Evolutionary conservation across 2,329 filamentous ascomycete species (phyloP).

Genomic region (Paraconiothyrium sp.): DNA sequence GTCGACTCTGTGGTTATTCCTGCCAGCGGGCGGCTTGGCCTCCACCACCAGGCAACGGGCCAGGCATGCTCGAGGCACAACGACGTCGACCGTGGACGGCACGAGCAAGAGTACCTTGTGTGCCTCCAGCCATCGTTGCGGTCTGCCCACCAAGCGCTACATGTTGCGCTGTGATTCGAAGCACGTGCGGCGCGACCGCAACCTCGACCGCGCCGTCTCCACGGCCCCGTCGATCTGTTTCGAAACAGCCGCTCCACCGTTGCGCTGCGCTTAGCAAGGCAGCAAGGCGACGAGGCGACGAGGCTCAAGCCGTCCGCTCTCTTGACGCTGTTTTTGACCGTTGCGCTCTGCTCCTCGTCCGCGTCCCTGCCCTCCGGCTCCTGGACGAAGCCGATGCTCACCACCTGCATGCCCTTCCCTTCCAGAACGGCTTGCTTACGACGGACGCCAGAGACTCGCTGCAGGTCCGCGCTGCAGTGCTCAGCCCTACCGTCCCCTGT

Average conservation of each 20-base stretch:
- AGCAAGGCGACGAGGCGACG: conserved; percentile 12
- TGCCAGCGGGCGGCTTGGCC: conserved; percentile 14
- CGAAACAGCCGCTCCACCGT: conserved; percentile 14
- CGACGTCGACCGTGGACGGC: not conserved
- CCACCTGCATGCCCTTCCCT: conserved; percentile 15
- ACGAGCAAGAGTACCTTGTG: conserved; percentile 6
- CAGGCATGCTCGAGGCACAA: not conserved
- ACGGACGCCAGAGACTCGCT: conserved; percentile 18
- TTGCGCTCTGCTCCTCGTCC: not conserved
- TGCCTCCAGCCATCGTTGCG: conserved; percentile 6
- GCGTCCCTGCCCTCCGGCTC: conserved; percentile 1
- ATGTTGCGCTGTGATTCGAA: conserved; percentile 9
- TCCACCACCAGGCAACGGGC: conserved; percentile 1
- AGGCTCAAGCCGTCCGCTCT: not conserved
- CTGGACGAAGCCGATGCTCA: not conserved
- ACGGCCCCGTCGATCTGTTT: conserved; percentile 12
- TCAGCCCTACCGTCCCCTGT: conserved; percentile 41
- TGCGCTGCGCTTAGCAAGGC: conserved; percentile 4
- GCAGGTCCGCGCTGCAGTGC: conserved; percentile 34
- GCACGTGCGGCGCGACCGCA: conserved; percentile 15
- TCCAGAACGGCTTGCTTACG: conserved; percentile 19
- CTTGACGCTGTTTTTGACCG: not conserved
- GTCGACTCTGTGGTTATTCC: conserved; percentile 18
- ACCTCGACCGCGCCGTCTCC: conserved; percentile 12
- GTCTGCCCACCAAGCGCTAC: conserved; percentile 12